Percentiles rank a stretch among this genome's conserved stretches.
These are phyloP conservation scores for Colletotrichum somersetense DNA, from an alignment of 2,329 filamentous ascomycete species.

Conservation along the genomic window DNA sequence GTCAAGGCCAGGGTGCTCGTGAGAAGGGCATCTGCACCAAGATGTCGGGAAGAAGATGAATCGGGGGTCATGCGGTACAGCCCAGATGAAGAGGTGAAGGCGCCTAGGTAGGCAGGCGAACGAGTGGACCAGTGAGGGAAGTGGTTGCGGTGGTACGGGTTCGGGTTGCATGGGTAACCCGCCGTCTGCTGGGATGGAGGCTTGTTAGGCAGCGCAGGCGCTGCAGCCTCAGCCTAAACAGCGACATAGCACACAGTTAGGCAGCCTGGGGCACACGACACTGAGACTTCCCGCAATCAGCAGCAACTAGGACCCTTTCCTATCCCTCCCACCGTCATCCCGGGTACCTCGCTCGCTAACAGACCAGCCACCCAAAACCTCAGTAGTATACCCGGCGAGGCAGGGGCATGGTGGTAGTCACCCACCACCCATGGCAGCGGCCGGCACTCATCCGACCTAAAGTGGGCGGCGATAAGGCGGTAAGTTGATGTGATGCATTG, in stretches of 20 bases:
- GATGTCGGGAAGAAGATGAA: slow-evolving; percentile 32
- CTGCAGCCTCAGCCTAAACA: slow-evolving; percentile 34
- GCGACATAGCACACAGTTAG: slow-evolving; percentile 12
- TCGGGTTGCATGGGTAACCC: slow-evolving; percentile 19
- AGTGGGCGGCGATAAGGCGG: slow-evolving; percentile 30
- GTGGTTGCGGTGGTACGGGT: not conserved
- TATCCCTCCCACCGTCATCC: not conserved
- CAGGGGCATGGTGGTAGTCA: slow-evolving; percentile 12
- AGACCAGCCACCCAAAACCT: slow-evolving; percentile 32
- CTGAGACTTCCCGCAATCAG: slow-evolving; percentile 15
- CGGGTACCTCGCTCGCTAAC: slow-evolving; percentile 34
- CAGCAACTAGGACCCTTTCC: not conserved
- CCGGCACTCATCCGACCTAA: slow-evolving; percentile 34
- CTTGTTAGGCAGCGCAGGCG: slow-evolving; percentile 38
- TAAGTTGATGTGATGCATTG: slow-evolving; percentile 26
- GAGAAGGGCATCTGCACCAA: slow-evolving; percentile 39
- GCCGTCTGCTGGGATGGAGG: slow-evolving; percentile 3
- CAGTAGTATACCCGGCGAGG: not conserved
- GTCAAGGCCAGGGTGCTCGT: slow-evolving; percentile 36
- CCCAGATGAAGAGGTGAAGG: slow-evolving; percentile 29
- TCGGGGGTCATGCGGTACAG: slow-evolving; percentile 39
- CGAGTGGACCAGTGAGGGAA: slow-evolving; percentile 31
- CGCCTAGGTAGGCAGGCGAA: slow-evolving; percentile 10
- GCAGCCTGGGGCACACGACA: slow-evolving; percentile 31
- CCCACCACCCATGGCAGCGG: slow-evolving; percentile 9